Evolutionary conservation across 1,139 yeast genomes (phyloP), one percentile per base, ranked within the genome.

Genomic region (Nakaseomyces delphensis): DNA sequence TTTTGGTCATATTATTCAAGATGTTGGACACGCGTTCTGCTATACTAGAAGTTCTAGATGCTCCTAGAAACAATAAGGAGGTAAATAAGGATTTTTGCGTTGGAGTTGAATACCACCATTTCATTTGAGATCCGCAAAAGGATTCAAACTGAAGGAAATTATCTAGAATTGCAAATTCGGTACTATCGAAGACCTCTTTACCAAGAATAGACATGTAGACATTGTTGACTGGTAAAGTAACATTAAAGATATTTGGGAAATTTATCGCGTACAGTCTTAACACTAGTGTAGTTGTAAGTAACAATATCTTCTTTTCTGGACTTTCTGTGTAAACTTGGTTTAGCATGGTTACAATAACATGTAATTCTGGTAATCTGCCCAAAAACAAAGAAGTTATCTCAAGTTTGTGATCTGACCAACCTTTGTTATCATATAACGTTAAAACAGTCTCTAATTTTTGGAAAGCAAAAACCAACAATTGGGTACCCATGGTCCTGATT

Each of bases 401-500:
- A 4, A 63, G 54, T 40, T 63, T 64, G 0, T 65, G 60, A 11
- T 54, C 48, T 19, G 57, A 57, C 73, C 76, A 72, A 3, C 63
- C 64, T 40, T 71, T 64, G 4, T 57, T 45, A 1, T 67, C 65
- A 36, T 74, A 70, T 1, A 73, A 45, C 0, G 54, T 46, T 9
- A 68, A 45, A 1, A 80, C 58, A 1, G 50, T 45, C 8, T 68
- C 57, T 15, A 81, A 66, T 53, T 82, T 83, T 39, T 69, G 65
- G 45, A 87, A 64, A 2, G 75, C 67, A 38, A 74, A 69, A 29
- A 74, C 63, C 8, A 86, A 59, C 23, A 84, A 54, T 54, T 83
- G 89, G 23, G 77, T 65, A 1, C 80, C 73, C 37, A 83, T 66
- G 52, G 83, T 94, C 45, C 71, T 74, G 21, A 86, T 70, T n/a